Evolutionary conservation across 2,329 filamentous ascomycete genomes (phyloP).

Genomic region (Hortaea werneckii): DNA sequence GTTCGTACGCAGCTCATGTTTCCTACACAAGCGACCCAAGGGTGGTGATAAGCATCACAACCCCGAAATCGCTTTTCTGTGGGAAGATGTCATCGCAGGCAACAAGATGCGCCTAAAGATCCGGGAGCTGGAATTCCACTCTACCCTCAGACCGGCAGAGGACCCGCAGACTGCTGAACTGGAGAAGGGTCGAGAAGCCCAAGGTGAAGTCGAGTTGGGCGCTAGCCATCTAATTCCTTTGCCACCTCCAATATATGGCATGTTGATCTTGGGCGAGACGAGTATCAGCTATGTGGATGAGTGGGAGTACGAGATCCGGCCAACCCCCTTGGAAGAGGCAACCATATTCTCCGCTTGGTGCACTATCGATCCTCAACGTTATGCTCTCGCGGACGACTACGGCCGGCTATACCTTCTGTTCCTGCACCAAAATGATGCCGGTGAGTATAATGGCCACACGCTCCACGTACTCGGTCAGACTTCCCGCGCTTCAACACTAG

Average conservation of each 20-base stretch:
- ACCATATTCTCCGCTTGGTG: constrained; percentile 91
- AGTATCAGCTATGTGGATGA: constrained; percentile 79
- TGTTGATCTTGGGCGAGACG: constrained; percentile 47
- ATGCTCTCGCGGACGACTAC: constrained; percentile 87
- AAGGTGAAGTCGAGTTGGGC: constrained; percentile 47
- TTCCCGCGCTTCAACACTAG: constrained; percentile 65
- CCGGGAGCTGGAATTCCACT: constrained; percentile 43
- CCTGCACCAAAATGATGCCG: constrained; percentile 54
- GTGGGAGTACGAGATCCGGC: constrained; percentile 51
- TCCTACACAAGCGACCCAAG: constrained; percentile 45
- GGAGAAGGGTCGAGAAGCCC: constrained; percentile 35
- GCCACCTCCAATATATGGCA: constrained; percentile 43
- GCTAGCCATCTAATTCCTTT: constrained; percentile 54
- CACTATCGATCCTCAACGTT: constrained; percentile 68
- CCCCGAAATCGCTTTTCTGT: constrained; percentile 55
- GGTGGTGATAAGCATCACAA: constrained; percentile 30
- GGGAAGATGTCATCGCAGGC: constrained; percentile 47
- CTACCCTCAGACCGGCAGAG: constrained; percentile 32
- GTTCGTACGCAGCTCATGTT: constrained; percentile 55
- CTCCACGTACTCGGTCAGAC: constrained; percentile 58
- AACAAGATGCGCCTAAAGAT: constrained; percentile 46
- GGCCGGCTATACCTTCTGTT: constrained; percentile 77
- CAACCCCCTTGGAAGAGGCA: constrained; percentile 58
- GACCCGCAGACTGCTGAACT: constrained; percentile 44
- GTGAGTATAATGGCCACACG: constrained; percentile 62